Evolutionary conservation across 306 rosid genomes (phyloP).

Genomic region (Urtica urens): DNA sequence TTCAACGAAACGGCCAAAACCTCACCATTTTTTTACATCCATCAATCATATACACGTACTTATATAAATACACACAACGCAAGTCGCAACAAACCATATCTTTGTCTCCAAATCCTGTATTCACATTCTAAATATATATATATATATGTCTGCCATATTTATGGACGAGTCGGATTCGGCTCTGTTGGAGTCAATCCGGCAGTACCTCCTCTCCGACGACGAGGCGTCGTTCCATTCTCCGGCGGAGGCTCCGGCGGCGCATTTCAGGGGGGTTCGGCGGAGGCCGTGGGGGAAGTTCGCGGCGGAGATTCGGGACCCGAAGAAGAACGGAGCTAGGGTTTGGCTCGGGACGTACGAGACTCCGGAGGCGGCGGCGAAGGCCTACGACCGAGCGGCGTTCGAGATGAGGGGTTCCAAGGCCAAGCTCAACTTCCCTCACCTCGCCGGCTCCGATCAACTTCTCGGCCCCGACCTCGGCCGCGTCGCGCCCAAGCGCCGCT

Average conservation of each 20-base stretch:
- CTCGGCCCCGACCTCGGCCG: constrained; percentile 10
- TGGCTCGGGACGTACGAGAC: constrained; percentile 57
- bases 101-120: neutral
- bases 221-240: constrained; percentile 4
- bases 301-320: constrained; percentile 38
- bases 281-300: constrained; percentile 67
- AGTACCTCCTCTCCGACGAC: constrained; percentile 17
- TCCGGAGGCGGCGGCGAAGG: constrained; percentile 41
- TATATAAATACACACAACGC: neutral
- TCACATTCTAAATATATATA: neutral
- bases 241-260: constrained; percentile 42
- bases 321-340: constrained; percentile 36
- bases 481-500: constrained; percentile 4
- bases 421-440: constrained; percentile 51
- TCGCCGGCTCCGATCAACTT: constrained; percentile 14
- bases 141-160: neutral
- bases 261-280: constrained; percentile 43
- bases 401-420: constrained; percentile 47
- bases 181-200: constrained; percentile 17
- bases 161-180: constrained; percentile 7
- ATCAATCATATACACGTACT: neutral
- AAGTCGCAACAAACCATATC: neutral
- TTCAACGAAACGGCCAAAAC: neutral
- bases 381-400: constrained; percentile 53
- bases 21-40: neutral